phyloP scores from a whole-genome alignment of 2,329 filamentous ascomycete genomes.

The Cytospora piceicola region DNA sequence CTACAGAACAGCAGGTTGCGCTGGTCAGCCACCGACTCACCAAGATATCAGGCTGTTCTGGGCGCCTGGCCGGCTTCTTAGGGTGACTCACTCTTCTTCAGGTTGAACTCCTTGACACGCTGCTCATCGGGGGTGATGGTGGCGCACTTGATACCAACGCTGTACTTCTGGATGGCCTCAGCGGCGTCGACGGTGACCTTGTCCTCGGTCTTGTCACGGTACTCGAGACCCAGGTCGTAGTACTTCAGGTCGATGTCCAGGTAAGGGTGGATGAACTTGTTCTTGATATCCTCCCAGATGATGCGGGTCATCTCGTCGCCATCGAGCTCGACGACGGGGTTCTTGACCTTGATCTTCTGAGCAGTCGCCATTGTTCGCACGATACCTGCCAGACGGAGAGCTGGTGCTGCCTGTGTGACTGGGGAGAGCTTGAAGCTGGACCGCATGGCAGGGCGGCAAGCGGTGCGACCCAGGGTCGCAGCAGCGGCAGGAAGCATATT shows the following conservation, averaged over 20 bases:
- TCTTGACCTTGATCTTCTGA: conserved; percentile 98
- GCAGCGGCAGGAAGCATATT: conserved; percentile 29
- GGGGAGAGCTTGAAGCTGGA: conserved; percentile 22
- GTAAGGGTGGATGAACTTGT: conserved; percentile 96
- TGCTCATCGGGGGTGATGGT: conserved; percentile 98
- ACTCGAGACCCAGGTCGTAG: conserved; percentile 91
- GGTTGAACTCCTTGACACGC: conserved; percentile 95
- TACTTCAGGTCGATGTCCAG: conserved; percentile 98
- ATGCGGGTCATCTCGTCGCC: conserved; percentile 97
- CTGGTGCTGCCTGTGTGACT: conserved; percentile 21
- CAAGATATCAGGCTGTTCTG: neutral
- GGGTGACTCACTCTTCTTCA: conserved; percentile 85
- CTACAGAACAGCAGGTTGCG: conserved; percentile 46
- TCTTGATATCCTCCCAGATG: conserved; percentile 99
- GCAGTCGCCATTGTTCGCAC: conserved; percentile 58
- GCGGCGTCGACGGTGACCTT: conserved; percentile 94
- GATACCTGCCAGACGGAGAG: conserved; percentile 22
- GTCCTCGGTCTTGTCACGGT: conserved; percentile 95
- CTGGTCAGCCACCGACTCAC: conserved; percentile 10
- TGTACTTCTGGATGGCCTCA: conserved; percentile 98
- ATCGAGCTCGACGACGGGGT: conserved; percentile 96
- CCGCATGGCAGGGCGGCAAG: conserved; percentile 19
- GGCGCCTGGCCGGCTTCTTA: neutral
- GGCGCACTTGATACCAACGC: conserved; percentile 97
- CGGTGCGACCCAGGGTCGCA: conserved; percentile 30